A percentile compares a stretch with the other conserved stretches of the same genome.
Conservation (phyloP, 2,329 filamentous ascomycete genomes). For the Venturia aucupariae region DNA sequence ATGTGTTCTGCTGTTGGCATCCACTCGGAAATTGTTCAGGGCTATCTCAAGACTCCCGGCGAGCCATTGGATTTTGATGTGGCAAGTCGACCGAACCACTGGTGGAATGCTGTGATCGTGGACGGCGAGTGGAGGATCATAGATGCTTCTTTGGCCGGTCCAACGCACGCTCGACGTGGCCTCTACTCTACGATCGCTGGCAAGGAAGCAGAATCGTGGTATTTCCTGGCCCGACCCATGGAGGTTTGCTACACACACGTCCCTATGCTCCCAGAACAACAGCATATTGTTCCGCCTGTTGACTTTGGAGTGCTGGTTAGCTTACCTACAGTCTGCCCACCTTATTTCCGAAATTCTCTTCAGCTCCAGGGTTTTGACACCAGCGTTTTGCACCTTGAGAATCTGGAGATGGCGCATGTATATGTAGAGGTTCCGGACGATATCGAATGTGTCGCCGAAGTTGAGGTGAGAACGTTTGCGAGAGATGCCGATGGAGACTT, state of each 20-base stretch:
- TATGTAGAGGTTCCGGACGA: conserved; percentile 81
- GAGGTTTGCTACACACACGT: conserved; percentile 96
- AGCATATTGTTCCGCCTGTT: conserved; percentile 85
- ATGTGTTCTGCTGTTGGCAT: conserved; percentile 91
- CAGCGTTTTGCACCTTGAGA: conserved; percentile 73
- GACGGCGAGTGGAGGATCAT: conserved; percentile 96
- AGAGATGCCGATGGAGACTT: conserved; percentile 81
- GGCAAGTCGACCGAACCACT: conserved; percentile 85
- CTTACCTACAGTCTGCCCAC: conserved; percentile 74
- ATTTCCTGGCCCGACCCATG: conserved; percentile 81
- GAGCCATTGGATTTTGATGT: conserved; percentile 63
- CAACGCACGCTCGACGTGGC: conserved; percentile 73
- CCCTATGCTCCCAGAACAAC: conserved; percentile 75
- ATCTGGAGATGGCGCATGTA: conserved; percentile 86
- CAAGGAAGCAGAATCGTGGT: conserved; percentile 74
- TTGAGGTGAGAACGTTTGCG: conserved; percentile 73
- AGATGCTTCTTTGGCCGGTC: conserved; percentile 84
- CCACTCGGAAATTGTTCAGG: conserved; percentile 75
- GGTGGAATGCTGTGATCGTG: conserved; percentile 91
- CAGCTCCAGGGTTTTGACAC: conserved; percentile 88
- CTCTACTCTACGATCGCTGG: conserved; percentile 66
- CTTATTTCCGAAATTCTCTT: conserved; percentile 75
- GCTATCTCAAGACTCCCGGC: conserved; percentile 84
- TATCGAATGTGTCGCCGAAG: conserved; percentile 84
- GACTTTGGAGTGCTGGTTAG: conserved; percentile 78